phyloP scores from a whole-genome alignment of 2,329 filamentous ascomycete species.

The Ceratocystis papillata region DNA sequence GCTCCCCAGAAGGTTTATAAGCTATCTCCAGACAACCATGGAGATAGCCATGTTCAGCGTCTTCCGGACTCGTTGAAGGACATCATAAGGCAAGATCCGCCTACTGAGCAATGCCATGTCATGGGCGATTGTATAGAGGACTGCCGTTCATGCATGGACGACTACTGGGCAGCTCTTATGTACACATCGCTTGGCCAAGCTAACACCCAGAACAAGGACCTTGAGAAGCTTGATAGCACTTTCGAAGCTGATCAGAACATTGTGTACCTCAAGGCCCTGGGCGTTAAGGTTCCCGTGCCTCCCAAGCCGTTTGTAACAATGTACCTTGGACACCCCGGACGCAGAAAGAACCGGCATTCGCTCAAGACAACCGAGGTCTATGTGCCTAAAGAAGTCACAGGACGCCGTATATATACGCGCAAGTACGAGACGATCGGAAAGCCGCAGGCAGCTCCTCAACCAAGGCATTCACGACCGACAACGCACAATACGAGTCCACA shows the following conservation, averaged over 20 bases:
- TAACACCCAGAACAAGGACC: constrained; percentile 18
- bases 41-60: background rate
- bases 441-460: background rate
- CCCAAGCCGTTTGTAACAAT: constrained; percentile 18
- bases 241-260: constrained; percentile 8
- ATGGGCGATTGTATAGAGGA: background rate
- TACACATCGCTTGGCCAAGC: constrained; percentile 18
- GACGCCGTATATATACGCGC: background rate
- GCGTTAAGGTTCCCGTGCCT: constrained; percentile 16
- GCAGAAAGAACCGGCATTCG: background rate
- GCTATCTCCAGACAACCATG: background rate
- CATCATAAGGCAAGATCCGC: background rate
- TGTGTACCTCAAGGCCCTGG: constrained; percentile 4
- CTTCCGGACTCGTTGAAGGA: background rate
- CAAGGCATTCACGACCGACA: background rate
- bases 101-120: background rate
- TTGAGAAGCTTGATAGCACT: constrained; percentile 8
- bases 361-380: background rate
- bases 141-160: constrained; percentile 26
- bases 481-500: background rate
- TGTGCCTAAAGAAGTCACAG: background rate
- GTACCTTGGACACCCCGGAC: constrained; percentile 7
- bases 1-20: background rate
- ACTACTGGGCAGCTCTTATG: constrained; percentile 31
- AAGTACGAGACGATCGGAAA: constrained; percentile 6